A percentile compares a stretch with the other conserved stretches of the same genome.
Evolutionary conservation across 208 protist genomes (phyloP).

Genomic region (Crithidia acanthocephali): DNA sequence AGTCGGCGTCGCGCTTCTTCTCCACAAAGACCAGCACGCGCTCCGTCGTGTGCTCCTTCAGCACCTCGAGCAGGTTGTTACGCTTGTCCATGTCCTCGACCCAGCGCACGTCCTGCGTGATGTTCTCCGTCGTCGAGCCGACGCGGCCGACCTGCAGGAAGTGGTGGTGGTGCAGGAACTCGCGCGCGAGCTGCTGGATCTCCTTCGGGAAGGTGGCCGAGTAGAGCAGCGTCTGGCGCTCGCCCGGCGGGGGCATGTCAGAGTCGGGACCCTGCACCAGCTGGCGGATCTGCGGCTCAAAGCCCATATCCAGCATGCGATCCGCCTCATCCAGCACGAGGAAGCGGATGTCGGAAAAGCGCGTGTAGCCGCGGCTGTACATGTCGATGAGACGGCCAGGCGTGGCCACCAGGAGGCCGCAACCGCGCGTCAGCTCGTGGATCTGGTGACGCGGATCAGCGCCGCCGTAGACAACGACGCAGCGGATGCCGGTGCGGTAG

Average conservation of each 20-base stretch:
- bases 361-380: conserved; percentile 84
- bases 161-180: conserved; percentile 97
- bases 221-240: conserved; percentile 99
- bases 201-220: conserved; percentile 99
- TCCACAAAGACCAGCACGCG: conserved; percentile 98
- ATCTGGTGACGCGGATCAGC: conserved; percentile 96
- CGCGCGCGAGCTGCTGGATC: conserved; percentile 98
- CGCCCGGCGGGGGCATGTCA: conserved; percentile 95
- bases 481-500: conserved; percentile 92
- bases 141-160: conserved; percentile 98
- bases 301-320: conserved; percentile 99
- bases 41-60: conserved; percentile 73
- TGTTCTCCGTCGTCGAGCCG: conserved; percentile 97
- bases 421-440: conserved; percentile 95
- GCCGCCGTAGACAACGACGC: conserved; percentile 98
- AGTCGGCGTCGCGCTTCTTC: conserved; percentile 98
- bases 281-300: conserved; percentile 98
- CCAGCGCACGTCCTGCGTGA: conserved; percentile 96
- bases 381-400: conserved; percentile 92
- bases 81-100: conserved; percentile 90
- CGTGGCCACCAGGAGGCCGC: conserved; percentile 95
- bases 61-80: conserved; percentile 62
- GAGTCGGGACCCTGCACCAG: conserved; percentile 97
- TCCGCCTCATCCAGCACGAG: conserved; percentile 99
- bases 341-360: conserved; percentile 92